Base-by-base conservation (phyloP, 2,329 filamentous ascomycete genomes). In the Dactylonectria macrodidyma region DNA sequence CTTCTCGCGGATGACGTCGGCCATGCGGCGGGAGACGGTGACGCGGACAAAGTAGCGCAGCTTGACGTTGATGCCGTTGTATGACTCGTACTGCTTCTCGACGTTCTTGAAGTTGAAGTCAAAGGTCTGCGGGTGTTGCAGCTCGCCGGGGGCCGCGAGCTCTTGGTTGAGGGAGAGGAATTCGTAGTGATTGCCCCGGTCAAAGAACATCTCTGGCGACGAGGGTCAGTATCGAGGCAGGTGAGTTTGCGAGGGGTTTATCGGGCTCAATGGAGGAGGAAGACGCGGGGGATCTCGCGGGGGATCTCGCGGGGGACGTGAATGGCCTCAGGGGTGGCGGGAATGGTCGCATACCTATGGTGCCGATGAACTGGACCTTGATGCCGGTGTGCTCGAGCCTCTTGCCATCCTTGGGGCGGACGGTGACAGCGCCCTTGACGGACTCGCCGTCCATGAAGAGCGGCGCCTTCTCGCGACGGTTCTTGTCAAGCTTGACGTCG, bases 81-180 rank as follows among this genome's bases (percentile, higher is more conserved):
- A 99, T 73, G 95, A 98, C 84, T 99, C 97, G 88, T 99, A 99
- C 83, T 97, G 95, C 87, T 99, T 99, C 89, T 99, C 96, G 77
- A 99, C 95, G 82, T 98, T 99, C 84, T 98, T 98, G 90, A 99
- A 99, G 86, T 98, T 97, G 90, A 99, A 99, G 75, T 97, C 94
- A 82, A 97, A 98, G 56, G 95, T 98, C 85, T 99, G 96, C 50
- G 96, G 96, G 84, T 99, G 97, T 81, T 98, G 96, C 65, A 99
- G 92, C 86, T 99, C 96, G 81, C 96, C 96, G 2, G 96, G 96
- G 19, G 96, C 95, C 19, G 96, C 96, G 47, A 99, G 91, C 84
- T 99, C 96, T 83, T 98, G 97, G 76, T 96, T 95, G 33, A 98
- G 90, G 41, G 95, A 97, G 67, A 99, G 92, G 84, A 99, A 99